Conservation (phyloP, 106 monocot species). For the Acanthochlamys bracteata region DNA sequence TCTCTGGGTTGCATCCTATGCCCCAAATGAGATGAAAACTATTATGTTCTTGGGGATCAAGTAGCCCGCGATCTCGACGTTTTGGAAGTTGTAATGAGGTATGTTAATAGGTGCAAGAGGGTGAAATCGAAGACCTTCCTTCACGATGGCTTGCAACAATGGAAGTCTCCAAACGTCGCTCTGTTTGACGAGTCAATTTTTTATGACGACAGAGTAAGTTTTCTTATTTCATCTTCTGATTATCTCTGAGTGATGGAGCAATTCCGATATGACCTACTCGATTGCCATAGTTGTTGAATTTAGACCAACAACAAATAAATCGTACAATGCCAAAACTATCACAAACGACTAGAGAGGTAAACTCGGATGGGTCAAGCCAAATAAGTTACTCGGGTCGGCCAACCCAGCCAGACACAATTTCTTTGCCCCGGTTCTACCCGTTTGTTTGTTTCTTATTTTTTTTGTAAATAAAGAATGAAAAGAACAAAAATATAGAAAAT, state of each 20-base stretch:
- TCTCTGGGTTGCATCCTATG: not conserved
- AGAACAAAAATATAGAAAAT: too few species aligned
- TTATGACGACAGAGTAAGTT: not conserved
- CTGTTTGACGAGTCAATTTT: not conserved
- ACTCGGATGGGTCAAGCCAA: too few species aligned
- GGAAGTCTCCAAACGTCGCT: constrained; percentile 1
- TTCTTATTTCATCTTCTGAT: not conserved
- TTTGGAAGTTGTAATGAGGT: not conserved
- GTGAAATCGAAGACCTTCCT: constrained; percentile 17
- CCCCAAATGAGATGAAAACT: constrained; percentile 3
- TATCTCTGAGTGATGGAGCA: not conserved
- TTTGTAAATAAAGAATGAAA: too few species aligned
- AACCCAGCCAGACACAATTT: too few species aligned
- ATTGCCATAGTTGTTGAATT: constrained; percentile 24
- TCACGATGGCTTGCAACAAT: constrained; percentile 9
- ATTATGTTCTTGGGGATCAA: not conserved
- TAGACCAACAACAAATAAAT: constrained; percentile 32
- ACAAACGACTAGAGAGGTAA: too few species aligned
- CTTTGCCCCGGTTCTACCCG: too few species aligned
- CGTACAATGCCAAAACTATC: too few species aligned
- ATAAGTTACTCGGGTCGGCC: too few species aligned
- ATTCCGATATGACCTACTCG: constrained; percentile 27
- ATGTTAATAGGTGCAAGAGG: constrained; percentile 11
- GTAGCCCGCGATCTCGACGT: not conserved
- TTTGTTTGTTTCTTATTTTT: too few species aligned